Evolutionary conservation across 2,329 filamentous ascomycete species (phyloP), one percentile per base, ranked within the genome.

Genomic region (Magnaporthiopsis incrustans): DNA sequence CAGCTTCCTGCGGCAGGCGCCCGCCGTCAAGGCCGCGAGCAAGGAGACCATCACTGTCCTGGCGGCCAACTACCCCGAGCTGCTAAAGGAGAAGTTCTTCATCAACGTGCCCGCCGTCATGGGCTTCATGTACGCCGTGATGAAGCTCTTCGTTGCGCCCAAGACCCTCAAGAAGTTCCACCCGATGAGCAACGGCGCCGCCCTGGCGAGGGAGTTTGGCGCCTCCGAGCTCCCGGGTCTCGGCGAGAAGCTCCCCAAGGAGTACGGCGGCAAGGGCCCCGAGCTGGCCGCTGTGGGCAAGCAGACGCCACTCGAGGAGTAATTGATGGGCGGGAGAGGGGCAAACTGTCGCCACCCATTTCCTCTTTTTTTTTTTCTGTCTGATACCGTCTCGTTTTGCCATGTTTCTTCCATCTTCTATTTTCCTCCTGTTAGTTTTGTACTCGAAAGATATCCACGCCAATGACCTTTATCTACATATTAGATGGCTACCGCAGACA

Each of bases 51-150:
- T 97, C 74, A 83, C 89, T 67, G 82, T 90, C 62, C 92, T 97
- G 74, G 85, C 88, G 62, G 87, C 85, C 69, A 90, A 90, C 69
- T 97, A 97, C 78, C 93, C 94, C 0, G 94, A 97, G 79, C 86
- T 96, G 12, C 83, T 97, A 61, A 86, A 86, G 70, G 80, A 94
- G 78, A 97, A 97, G 81, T 97, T 93, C 82, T 97, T 97, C 73
- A 90, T 97, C 78, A 97, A 97, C 71, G 91, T 97, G 7, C 94
- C 94, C 0, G 77, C 88, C 64, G 82, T 97, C 71, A 97, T 97
- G 93, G 90, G 91, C 64, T 97, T 93, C 82, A 84, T 92, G 73
- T 92, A 90, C 74, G 79, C 81, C 26, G 82, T 88, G 63, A 88
- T 92, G 79, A 92, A 92, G 79, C 77, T 91, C 25, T 89, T 93